Percentiles rank a stretch among this genome's conserved stretches.
Conservation (phyloP, 2,329 filamentous ascomycete genomes). For the Venturiaceae sp. region DNA sequence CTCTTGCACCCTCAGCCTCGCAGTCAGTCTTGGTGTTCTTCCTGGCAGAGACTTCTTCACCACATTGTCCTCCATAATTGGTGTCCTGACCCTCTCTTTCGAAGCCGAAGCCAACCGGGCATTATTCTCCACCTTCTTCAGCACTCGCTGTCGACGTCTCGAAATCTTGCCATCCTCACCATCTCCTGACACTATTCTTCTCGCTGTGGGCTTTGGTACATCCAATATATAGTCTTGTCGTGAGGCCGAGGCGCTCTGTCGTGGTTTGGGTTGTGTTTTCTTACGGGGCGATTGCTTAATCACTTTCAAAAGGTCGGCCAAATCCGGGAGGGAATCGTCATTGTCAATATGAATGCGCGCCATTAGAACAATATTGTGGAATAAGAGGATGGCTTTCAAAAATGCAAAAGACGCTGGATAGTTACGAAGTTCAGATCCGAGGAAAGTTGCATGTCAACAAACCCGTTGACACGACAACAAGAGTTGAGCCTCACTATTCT, state of each 20-base stretch:
- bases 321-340: conserved; percentile 12
- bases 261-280: not conserved
- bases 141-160: not conserved
- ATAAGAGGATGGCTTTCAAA: not conserved
- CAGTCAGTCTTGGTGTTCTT: not conserved
- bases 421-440: not conserved
- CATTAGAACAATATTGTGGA: not conserved
- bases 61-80: not conserved
- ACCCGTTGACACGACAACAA: no score
- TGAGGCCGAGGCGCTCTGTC: not conserved
- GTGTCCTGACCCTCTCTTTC: not conserved
- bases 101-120: not conserved
- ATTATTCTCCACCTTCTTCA: conserved; percentile 1
- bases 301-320: conserved; percentile 9
- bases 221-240: not conserved
- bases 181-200: not conserved
- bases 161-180: not conserved
- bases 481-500: no score
- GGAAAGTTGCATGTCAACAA: not conserved
- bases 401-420: not conserved
- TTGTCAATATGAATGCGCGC: conserved; percentile 9
- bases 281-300: not conserved
- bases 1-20: not conserved
- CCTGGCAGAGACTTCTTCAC: not conserved
- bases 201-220: not conserved